Evolutionary conservation across 2,329 filamentous ascomycete genomes (phyloP).

Genomic region (Beauveria sp.): DNA sequence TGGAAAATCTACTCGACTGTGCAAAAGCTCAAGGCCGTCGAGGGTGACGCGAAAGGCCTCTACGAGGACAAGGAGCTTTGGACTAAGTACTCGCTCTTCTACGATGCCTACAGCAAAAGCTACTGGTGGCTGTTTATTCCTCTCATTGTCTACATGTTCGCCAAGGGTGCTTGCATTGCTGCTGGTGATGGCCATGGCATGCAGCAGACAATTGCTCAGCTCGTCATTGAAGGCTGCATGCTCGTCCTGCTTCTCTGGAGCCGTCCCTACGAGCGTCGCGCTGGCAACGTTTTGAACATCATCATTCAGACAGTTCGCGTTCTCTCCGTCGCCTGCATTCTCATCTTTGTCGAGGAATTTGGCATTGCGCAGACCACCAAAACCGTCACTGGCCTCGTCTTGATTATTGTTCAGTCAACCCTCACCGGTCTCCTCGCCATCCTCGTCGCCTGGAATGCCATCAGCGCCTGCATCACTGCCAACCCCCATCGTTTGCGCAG

Average conservation of each 20-base stretch:
- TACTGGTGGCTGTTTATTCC: slow-evolving; percentile 98
- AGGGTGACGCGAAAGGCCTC: slow-evolving; percentile 65
- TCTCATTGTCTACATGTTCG: slow-evolving; percentile 80
- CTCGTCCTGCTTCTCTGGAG: slow-evolving; percentile 73
- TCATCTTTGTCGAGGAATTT: slow-evolving; percentile 91
- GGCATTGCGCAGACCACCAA: slow-evolving; percentile 86
- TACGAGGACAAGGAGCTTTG: slow-evolving; percentile 87
- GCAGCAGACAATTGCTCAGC: slow-evolving; percentile 68
- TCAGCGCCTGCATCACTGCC: slow-evolving; percentile 72
- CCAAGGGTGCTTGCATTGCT: slow-evolving; percentile 79
- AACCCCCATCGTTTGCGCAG: slow-evolving; percentile 85
- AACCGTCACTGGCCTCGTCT: slow-evolving; percentile 84
- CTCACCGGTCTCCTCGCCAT: slow-evolving; percentile 79
- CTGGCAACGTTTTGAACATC: slow-evolving; percentile 89
- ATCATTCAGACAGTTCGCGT: slow-evolving; percentile 83
- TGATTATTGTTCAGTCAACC: slow-evolving; percentile 84
- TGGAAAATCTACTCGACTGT: slow-evolving; percentile 77
- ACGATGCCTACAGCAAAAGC: slow-evolving; percentile 86
- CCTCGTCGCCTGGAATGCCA: slow-evolving; percentile 80
- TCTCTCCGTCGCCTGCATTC: slow-evolving; percentile 77
- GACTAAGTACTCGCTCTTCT: slow-evolving; percentile 95
- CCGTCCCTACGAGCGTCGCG: slow-evolving; percentile 78
- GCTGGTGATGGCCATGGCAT: slow-evolving; percentile 80
- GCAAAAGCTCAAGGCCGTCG: slow-evolving; percentile 60
- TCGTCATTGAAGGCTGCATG: slow-evolving; percentile 75